phyloP scores from a whole-genome alignment of 495 filamentous ascomycete genomes.

The Talaromyces adpressus region DNA sequence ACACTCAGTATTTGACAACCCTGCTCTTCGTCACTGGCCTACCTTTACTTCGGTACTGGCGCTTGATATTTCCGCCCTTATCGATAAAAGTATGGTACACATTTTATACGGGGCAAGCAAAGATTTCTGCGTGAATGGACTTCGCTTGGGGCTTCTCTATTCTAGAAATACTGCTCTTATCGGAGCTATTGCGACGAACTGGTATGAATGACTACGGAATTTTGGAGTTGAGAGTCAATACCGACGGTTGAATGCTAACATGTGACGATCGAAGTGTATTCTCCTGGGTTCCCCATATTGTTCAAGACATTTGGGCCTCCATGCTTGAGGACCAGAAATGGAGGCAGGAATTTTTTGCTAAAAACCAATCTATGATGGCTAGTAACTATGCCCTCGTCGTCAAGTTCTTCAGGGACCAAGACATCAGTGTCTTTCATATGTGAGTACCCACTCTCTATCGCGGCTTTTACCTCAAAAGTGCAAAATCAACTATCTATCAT shows the following conservation, averaged over 20 bases:
- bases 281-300: constrained; percentile 27
- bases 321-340: constrained; percentile 30
- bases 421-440: too few species aligned
- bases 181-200: constrained; percentile 21
- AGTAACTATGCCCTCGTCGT: too few species aligned
- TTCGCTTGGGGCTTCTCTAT: constrained; percentile 36
- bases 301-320: constrained; percentile 27
- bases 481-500: constrained; percentile 3
- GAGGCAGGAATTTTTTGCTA: constrained; percentile 20
- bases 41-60: constrained; percentile 34
- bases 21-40: constrained; percentile 11
- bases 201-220: constrained; percentile 3
- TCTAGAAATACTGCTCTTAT: constrained; percentile 29
- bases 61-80: constrained; percentile 25
- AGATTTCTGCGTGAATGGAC: constrained; percentile 38
- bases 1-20: constrained; percentile 30
- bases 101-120: constrained; percentile 42
- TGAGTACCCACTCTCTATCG: too few species aligned
- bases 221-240: not conserved
- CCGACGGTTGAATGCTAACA: too few species aligned
- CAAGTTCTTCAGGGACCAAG: too few species aligned
- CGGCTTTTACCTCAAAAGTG: constrained; percentile 12
- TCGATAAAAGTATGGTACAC: constrained; percentile 35
- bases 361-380: not conserved
- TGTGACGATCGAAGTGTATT: constrained; percentile 17